Percentiles rank a stretch among this genome's conserved stretches.
These are phyloP conservation scores for Rhodamnia rubescens DNA, from an alignment of 345 rosid genomes.

Conservation along the genomic window DNA sequence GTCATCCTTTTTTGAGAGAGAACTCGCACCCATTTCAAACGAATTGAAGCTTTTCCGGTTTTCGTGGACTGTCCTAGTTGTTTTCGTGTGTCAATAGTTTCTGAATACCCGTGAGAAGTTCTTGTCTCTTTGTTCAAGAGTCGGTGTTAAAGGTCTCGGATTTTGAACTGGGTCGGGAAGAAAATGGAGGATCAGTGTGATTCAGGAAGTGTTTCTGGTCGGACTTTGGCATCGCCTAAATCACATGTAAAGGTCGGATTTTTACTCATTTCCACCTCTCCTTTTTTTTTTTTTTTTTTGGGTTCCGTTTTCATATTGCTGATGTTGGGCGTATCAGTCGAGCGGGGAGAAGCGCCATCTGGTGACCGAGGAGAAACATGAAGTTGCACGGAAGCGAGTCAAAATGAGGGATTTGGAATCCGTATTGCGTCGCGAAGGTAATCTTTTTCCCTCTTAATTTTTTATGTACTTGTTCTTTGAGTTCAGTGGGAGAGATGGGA, in stretches of 20 bases:
- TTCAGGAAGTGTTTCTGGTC: background rate
- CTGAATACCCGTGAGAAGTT: background rate
- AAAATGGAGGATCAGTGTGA: conserved; percentile 25
- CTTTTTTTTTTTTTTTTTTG: background rate
- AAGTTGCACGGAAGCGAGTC: conserved; percentile 1
- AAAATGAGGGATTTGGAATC: conserved; percentile 10
- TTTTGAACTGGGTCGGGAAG: conserved; percentile 9
- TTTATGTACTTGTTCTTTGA: background rate
- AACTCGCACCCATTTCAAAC: background rate
- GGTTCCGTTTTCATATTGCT: background rate
- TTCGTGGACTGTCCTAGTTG: background rate
- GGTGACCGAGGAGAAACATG: conserved; percentile 10
- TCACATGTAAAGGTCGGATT: conserved; percentile 14
- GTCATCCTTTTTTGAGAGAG: background rate
- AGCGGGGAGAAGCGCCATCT: conserved; percentile 17
- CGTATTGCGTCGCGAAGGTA: conserved; percentile 5
- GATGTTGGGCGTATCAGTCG: conserved; percentile 10
- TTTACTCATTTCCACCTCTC: background rate
- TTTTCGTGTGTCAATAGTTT: background rate
- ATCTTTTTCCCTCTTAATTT: background rate
- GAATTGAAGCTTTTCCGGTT: background rate
- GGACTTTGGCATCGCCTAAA: background rate
- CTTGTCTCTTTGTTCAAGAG: background rate
- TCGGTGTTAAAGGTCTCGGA: conserved; percentile 6
- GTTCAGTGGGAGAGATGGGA: background rate